Base-by-base conservation (phyloP, 306 rosid species). In the Sphenostylis stenocarpa region DNA sequence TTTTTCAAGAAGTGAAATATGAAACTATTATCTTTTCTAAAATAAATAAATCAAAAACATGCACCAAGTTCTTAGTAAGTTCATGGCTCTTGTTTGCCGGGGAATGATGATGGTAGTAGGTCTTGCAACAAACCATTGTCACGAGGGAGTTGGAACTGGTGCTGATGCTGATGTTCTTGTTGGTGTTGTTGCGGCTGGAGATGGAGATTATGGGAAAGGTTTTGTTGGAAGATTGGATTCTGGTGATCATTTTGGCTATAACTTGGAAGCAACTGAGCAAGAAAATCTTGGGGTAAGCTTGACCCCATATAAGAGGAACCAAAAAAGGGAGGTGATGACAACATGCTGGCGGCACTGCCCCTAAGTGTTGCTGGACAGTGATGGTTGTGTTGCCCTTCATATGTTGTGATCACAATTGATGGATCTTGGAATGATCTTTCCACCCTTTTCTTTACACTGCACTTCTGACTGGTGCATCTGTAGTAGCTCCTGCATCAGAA, bases 341-440 rank as follows among this genome's bases (percentile, higher is more conserved):
- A 58, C 86, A 87, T 85, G 63, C 82, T 84, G 0, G 88, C 79
- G 7, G 94, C 84, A 60, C 81, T 90, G 26, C 93, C 95, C 0
- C 98, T 75, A 0, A 91, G 90, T 23, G 93, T 93, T 2, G 95
- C 93, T 3, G 98, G 98, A 31, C 88, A 89, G 51, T 86, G 96
- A 80, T 93, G 98, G 84, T 81, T 91, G 84, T 93, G 98, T 76
- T 89, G 89, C 17, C 98, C 98, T 83, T 93, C 98, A 17, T 93
- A 93, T 26, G 98, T 93, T 66, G 98, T 91, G 82, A 93, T 84
- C 83, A 93, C 97, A 13, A 82, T 79, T 4, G 91, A 16, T 17
- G 96, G 91, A 68, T 93, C 93, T 72, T 91, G 90, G 83, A 78
- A 89, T 80, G 95, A 89, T 34, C 98, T 89, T 72, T 93, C 98